Base-by-base conservation (phyloP, 2,329 filamentous ascomycete genomes). In the Madurella mycetomatis region DNA sequence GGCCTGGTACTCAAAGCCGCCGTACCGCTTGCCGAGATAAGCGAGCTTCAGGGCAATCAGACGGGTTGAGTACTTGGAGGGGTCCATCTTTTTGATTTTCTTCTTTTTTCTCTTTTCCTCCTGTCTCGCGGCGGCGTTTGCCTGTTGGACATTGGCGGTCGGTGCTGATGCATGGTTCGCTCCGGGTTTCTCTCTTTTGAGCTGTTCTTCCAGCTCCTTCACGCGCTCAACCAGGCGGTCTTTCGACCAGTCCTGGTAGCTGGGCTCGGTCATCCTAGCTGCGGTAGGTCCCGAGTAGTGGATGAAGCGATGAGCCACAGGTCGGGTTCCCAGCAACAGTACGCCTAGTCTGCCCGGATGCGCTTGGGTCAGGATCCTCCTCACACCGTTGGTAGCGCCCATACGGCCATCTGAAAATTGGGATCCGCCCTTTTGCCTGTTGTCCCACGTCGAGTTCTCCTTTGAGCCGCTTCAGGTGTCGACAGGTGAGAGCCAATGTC, bases 1-100 rank as follows among this genome's bases (percentile, higher is more conserved):
- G 56, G 81, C 79, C 66, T 92, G 86, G 70, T 92, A 89, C 74
- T 99, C 94, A 69, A 91, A 95, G 1, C 94, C 94, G 70, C 94
- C 92, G 71, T 97, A 99, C 52, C 83, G 82, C 68, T 90, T 88
- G 45, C 94, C 94, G 37, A 97, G 75, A 69, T 99, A 99, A 40
- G 94, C 92, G 59, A 99, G 85, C 70, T 96, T 97, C 55, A 99
- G 76, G 8, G 92, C 94, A 59, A 99, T 88, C 57, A 87, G 84
- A 45, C 94, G 84, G 1, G 90, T 95, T 37, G 83, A 81, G 70
- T 96, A 96, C 66, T 84, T 87, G 13, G 84, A 84, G 0, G 89
- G 84, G 67, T 97, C 90, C 65, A 96, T 86, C 49, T 76, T 75
- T 59, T 73, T 77, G 63, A 73, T 80, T 46, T 68, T 68, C 64